phyloP scores from a whole-genome alignment of 2,329 filamentous ascomycete species.

The Knufia fluminis region DNA sequence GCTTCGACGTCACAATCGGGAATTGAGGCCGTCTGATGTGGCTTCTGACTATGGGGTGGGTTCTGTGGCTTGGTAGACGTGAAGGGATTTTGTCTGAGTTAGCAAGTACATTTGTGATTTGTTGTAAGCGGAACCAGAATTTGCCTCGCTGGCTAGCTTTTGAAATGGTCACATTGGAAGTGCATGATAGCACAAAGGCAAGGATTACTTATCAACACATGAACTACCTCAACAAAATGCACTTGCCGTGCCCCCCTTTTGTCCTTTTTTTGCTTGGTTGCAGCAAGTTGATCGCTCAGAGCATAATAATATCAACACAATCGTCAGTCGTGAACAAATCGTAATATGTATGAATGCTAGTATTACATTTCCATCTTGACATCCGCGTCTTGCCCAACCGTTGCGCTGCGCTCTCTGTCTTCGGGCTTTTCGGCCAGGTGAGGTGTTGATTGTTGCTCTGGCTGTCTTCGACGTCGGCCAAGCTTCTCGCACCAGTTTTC shows the following conservation, averaged over 20 bases:
- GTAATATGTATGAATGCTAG: slow-evolving; percentile 1
- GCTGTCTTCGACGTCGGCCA: slow-evolving; percentile 40
- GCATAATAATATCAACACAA: background rate
- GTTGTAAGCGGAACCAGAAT: too few species aligned
- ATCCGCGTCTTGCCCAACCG: slow-evolving; percentile 6
- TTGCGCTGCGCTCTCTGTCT: background rate
- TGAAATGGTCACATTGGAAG: too few species aligned
- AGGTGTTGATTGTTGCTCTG: slow-evolving; percentile 8
- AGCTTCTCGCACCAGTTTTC: slow-evolving; percentile 83
- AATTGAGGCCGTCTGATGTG: too few species aligned
- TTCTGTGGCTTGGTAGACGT: too few species aligned
- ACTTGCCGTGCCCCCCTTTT: background rate
- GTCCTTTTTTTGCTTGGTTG: background rate
- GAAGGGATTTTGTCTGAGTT: too few species aligned
- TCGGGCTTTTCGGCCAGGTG: slow-evolving; percentile 4
- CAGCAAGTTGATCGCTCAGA: background rate
- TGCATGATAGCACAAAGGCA: too few species aligned
- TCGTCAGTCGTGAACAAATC: background rate
- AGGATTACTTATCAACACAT: background rate
- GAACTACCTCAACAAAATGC: too few species aligned
- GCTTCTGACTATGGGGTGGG: too few species aligned
- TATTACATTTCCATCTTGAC: slow-evolving; percentile 15
- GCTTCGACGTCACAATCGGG: too few species aligned
- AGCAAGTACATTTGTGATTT: too few species aligned
- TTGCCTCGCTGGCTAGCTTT: too few species aligned